Evolutionary conservation across 192 early-diverging fungal species (phyloP).

Genomic region (Coemansia sp.): DNA sequence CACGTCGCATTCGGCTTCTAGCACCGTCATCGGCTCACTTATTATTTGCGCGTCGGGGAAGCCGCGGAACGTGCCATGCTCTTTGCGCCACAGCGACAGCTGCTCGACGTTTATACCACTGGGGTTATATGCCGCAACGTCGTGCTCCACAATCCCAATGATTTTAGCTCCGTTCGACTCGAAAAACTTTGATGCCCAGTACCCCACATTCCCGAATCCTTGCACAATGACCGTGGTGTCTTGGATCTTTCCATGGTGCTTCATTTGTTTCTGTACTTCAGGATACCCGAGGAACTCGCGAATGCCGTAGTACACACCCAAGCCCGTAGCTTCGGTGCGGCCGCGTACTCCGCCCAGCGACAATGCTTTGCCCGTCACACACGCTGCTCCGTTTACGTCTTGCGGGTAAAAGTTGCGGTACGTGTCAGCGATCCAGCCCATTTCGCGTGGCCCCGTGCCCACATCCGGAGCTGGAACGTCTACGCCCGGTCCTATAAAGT

Average conservation of each 20-base stretch:
- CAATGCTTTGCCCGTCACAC: slow-evolving; percentile 82
- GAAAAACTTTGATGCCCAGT: slow-evolving; percentile 82
- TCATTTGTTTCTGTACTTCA: slow-evolving; percentile 72
- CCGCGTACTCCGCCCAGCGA: slow-evolving; percentile 79
- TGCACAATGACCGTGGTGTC: slow-evolving; percentile 71
- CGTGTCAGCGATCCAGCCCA: slow-evolving; percentile 87
- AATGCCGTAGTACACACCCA: slow-evolving; percentile 80
- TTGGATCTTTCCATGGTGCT: slow-evolving; percentile 59
- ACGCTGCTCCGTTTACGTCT: slow-evolving; percentile 78
- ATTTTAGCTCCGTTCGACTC: slow-evolving; percentile 76
- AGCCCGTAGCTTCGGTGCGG: slow-evolving; percentile 77
- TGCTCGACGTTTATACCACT: slow-evolving; percentile 68
- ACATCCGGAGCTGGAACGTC: slow-evolving; percentile 86
- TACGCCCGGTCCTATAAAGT: slow-evolving; percentile 79
- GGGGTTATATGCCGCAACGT: slow-evolving; percentile 64
- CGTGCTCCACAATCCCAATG: slow-evolving; percentile 70
- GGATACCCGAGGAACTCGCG: slow-evolving; percentile 77
- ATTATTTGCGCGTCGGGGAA: slow-evolving; percentile 63
- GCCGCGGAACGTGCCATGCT: slow-evolving; percentile 68
- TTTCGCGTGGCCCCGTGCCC: slow-evolving; percentile 76
- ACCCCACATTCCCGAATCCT: slow-evolving; percentile 86
- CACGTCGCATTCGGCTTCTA: slow-evolving; percentile 80
- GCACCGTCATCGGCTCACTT: slow-evolving; percentile 54
- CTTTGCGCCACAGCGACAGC: slow-evolving; percentile 62
- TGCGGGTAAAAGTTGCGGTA: slow-evolving; percentile 79